Conservation (phyloP, 805 yeast genomes). For the Wickerhamiella vanderwaltii region DNA sequence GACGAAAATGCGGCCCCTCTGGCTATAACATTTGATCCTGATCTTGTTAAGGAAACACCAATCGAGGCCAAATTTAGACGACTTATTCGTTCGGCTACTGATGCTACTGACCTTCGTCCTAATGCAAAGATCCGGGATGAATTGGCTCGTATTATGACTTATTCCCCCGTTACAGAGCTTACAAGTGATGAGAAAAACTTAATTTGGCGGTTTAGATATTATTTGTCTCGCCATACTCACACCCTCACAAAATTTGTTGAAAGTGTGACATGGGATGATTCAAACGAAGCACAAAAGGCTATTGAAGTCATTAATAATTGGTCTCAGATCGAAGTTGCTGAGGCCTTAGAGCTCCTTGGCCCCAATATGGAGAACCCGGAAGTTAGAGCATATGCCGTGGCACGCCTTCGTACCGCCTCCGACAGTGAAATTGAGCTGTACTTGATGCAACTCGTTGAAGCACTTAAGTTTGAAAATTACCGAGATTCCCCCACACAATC, state of each 20-base stretch:
- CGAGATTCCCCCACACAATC: slow-evolving; percentile 19
- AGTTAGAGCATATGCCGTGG: slow-evolving; percentile 80
- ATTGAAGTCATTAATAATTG: slow-evolving; percentile 56
- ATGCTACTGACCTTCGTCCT: slow-evolving; percentile 81
- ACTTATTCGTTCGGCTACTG: slow-evolving; percentile 56
- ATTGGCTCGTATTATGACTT: slow-evolving; percentile 51
- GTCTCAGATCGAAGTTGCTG: slow-evolving; percentile 70
- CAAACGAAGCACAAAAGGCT: slow-evolving; percentile 66
- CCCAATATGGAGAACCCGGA: slow-evolving; percentile 59
- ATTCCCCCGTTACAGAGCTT: slow-evolving; percentile 74
- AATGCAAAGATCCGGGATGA: slow-evolving; percentile 71
- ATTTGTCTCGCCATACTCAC: slow-evolving; percentile 51
- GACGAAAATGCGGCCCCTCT: slow-evolving; percentile 13
- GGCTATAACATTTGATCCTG: slow-evolving; percentile 50
- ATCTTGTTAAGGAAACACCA: slow-evolving; percentile 58
- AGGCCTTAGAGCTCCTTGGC: slow-evolving; percentile 75
- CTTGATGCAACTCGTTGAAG: slow-evolving; percentile 81
- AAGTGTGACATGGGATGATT: slow-evolving; percentile 80
- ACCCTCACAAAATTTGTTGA: slow-evolving; percentile 73
- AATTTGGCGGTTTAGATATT: slow-evolving; percentile 85
- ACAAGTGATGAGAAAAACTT: slow-evolving; percentile 73
- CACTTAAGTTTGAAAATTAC: slow-evolving; percentile 63
- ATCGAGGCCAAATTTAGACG: slow-evolving; percentile 79
- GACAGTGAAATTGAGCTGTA: slow-evolving; percentile 73
- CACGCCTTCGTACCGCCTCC: slow-evolving; percentile 61